Conservation (phyloP, 192 early-diverging fungal genomes). For the Geranomyces michiganensis region DNA sequence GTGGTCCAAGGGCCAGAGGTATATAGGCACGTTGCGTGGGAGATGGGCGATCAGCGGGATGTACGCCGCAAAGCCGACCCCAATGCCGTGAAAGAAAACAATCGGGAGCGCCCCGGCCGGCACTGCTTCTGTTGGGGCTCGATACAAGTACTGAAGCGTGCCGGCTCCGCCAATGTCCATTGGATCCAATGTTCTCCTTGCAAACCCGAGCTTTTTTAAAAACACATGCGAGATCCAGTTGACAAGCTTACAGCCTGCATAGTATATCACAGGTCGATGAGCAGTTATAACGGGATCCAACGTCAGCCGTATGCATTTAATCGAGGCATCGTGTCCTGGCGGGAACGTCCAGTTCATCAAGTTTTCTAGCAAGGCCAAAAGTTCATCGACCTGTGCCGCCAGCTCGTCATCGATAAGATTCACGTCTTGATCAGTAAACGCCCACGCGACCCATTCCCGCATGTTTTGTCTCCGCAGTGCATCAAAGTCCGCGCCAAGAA, state of each 20-base stretch:
- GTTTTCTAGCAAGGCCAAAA: conserved; percentile 8
- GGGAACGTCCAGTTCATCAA: neutral
- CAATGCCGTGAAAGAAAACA: conserved; percentile 53
- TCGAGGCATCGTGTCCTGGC: conserved; percentile 2
- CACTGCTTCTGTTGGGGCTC: conserved; percentile 6
- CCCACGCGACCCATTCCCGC: conserved; percentile 31
- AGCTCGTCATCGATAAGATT: neutral
- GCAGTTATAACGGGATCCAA: conserved; percentile 61
- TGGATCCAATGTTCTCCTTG: neutral
- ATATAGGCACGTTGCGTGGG: conserved; percentile 30
- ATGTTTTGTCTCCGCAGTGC: conserved; percentile 12
- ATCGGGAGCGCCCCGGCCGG: conserved; percentile 15
- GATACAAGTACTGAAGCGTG: conserved; percentile 7
- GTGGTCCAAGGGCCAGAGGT: conserved; percentile 56
- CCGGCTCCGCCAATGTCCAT: conserved; percentile 3
- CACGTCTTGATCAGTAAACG: conserved; percentile 23
- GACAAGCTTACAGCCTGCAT: conserved; percentile 39
- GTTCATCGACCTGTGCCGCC: neutral
- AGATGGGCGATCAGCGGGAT: conserved; percentile 56
- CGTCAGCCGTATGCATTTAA: conserved; percentile 56
- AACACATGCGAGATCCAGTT: neutral
- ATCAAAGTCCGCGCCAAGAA: conserved; percentile 17
- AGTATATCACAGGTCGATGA: conserved; percentile 63
- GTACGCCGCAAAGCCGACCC: conserved; percentile 63
- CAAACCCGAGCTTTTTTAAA: conserved; percentile 13